These are phyloP conservation scores for Fusarium zealandicum DNA, from an alignment of 2,329 filamentous ascomycete species.

Conservation along the genomic window DNA sequence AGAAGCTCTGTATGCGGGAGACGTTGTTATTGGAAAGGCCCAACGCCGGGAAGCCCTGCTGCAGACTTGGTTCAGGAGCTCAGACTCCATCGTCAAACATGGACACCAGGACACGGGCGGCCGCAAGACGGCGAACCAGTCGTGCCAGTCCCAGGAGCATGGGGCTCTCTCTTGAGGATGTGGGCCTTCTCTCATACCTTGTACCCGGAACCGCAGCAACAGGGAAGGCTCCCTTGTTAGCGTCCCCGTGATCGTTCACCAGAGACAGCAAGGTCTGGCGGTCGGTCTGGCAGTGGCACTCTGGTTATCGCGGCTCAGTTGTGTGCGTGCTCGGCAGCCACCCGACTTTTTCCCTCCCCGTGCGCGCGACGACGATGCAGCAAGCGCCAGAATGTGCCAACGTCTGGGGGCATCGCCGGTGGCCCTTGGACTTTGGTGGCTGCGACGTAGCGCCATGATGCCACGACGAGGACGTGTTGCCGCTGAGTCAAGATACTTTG, in stretches of 20 bases:
- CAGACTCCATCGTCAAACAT: conserved; percentile 13
- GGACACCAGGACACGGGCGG: not conserved
- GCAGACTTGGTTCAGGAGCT: conserved; percentile 3
- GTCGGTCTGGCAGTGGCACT: conserved; percentile 29
- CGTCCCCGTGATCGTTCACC: conserved; percentile 36
- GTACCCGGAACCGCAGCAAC: conserved; percentile 29
- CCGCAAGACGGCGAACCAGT: conserved; percentile 25
- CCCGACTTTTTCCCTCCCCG: conserved; percentile 25
- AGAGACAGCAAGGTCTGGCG: conserved; percentile 19
- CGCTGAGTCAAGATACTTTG: conserved; percentile 34
- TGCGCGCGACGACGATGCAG: conserved; percentile 10
- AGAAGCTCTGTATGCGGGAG: conserved; percentile 15
- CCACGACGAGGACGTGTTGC: conserved; percentile 7
- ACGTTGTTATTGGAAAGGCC: conserved; percentile 29
- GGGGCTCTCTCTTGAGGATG: conserved; percentile 30
- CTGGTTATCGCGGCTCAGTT: conserved; percentile 42
- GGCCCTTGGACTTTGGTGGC: not conserved
- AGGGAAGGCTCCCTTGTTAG: conserved; percentile 22
- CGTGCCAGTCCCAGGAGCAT: conserved; percentile 35
- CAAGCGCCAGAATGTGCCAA: conserved; percentile 18
- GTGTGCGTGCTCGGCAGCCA: conserved; percentile 24
- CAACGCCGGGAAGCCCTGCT: conserved; percentile 16
- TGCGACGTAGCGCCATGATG: conserved; percentile 21
- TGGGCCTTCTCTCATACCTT: conserved; percentile 26
- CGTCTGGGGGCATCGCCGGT: not conserved